Conservation (phyloP, 2,329 filamentous ascomycete genomes). For the Xylaria sp. region DNA sequence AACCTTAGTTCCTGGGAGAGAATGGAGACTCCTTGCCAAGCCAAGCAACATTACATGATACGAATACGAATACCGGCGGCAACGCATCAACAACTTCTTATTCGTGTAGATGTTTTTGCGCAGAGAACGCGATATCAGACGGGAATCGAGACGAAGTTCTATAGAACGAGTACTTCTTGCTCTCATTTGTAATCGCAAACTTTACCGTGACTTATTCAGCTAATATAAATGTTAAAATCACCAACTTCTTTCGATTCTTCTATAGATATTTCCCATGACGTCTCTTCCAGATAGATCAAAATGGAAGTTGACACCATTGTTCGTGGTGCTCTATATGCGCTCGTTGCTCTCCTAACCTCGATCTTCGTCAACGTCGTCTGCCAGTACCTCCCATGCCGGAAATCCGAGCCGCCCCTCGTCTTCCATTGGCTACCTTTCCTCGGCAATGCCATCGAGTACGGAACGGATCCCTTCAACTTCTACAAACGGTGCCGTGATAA, state of each 20-base stretch:
- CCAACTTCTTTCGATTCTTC: neutral
- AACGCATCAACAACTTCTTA: neutral
- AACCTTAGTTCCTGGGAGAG: neutral
- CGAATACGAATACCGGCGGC: constrained; percentile 10
- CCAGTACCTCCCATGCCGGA: constrained; percentile 46
- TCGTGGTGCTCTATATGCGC: neutral
- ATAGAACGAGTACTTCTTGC: neutral
- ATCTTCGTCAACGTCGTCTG: constrained; percentile 20
- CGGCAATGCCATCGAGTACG: constrained; percentile 74
- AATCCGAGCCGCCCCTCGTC: constrained; percentile 60
- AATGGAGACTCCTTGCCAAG: neutral
- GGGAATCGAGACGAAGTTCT: too few species aligned
- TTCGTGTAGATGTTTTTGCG: neutral
- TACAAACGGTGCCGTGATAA: constrained; percentile 60
- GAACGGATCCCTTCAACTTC: constrained; percentile 72
- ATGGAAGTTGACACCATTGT: neutral
- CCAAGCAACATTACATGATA: neutral
- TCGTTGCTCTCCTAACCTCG: neutral
- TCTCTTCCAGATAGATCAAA: too few species aligned
- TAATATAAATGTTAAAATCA: too few species aligned
- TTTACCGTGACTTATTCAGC: too few species aligned
- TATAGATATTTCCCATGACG: too few species aligned
- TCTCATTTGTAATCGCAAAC: too few species aligned
- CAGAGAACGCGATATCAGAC: too few species aligned
- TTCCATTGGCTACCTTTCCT: constrained; percentile 68